Evolutionary conservation across 208 protist genomes (phyloP).

Genomic region (Leishmania martiniquensis): DNA sequence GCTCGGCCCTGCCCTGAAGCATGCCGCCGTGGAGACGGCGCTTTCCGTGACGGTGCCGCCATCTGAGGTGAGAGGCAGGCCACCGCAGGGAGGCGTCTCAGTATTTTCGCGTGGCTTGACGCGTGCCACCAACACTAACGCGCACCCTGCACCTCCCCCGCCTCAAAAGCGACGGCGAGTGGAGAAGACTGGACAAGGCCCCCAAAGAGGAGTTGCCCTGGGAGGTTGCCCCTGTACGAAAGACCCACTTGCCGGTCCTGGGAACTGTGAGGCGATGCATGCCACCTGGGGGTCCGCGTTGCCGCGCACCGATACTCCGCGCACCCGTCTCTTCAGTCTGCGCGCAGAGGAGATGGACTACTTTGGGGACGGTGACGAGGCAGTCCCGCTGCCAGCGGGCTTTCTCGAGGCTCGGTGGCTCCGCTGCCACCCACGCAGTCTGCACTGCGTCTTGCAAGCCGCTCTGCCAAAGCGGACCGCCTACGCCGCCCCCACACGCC

Average conservation of each 20-base stretch:
- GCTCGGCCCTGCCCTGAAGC: slow-evolving; percentile 56
- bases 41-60: background rate
- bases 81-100: background rate
- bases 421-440: slow-evolving; percentile 14
- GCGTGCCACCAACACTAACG: background rate
- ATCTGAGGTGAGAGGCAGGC: background rate
- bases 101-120: background rate
- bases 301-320: slow-evolving; percentile 10
- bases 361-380: background rate
- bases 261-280: background rate
- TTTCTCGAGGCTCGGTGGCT: slow-evolving; percentile 25
- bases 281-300: slow-evolving; percentile 15
- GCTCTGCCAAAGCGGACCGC: slow-evolving; percentile 6
- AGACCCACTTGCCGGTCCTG: background rate
- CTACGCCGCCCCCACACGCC: background rate
- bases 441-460: slow-evolving; percentile 8
- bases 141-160: background rate
- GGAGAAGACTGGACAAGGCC: background rate
- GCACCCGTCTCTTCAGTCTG: slow-evolving; percentile 20
- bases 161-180: background rate
- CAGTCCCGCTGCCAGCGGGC: slow-evolving; percentile 4
- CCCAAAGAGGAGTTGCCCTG: background rate
- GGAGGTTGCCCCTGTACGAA: background rate
- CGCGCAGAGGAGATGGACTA: background rate
- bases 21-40: slow-evolving; percentile 1